These are phyloP conservation scores for Rubroshorea leprosula DNA, from an alignment of 345 rosid genomes.

Conservation along the genomic window DNA sequence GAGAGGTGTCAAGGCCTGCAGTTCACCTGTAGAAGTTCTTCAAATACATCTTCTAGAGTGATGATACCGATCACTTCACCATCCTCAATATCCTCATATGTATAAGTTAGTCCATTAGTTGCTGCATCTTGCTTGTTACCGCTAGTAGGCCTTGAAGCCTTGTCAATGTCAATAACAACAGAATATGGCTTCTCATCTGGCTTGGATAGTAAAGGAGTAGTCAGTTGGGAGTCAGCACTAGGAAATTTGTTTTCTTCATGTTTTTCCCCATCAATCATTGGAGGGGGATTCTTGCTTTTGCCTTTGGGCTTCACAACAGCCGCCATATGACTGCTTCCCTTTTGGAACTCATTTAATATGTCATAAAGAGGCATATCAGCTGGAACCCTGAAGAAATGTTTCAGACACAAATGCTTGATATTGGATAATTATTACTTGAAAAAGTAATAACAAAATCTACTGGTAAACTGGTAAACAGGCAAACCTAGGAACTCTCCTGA, in stretches of 20 bases:
- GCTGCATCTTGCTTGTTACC: slow-evolving; percentile 31
- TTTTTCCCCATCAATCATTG: slow-evolving; percentile 33
- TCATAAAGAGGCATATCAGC: slow-evolving; percentile 96
- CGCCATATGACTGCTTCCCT: slow-evolving; percentile 99
- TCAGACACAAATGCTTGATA: slow-evolving; percentile 8
- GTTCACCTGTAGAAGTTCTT: slow-evolving; percentile 81
- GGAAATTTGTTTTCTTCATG: slow-evolving; percentile 31
- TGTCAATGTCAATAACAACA: slow-evolving; percentile 63
- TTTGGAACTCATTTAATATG: slow-evolving; percentile 93
- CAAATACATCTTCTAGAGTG: slow-evolving; percentile 95
- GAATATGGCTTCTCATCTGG: slow-evolving; percentile 46
- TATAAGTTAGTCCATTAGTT: slow-evolving; percentile 36
- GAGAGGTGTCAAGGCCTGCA: slow-evolving; percentile 1
- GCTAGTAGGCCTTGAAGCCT: slow-evolving; percentile 24
- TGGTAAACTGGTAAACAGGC: slow-evolving; percentile 1
- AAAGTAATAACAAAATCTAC: neutral
- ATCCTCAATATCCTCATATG: slow-evolving; percentile 73
- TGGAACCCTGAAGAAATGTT: slow-evolving; percentile 64
- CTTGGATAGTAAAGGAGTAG: slow-evolving; percentile 57
- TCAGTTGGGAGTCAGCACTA: slow-evolving; percentile 36
- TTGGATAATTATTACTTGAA: neutral
- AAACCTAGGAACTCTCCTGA: slow-evolving; percentile 90
- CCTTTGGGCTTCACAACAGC: slow-evolving; percentile 84
- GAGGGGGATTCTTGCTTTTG: slow-evolving; percentile 40
- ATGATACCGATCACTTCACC: slow-evolving; percentile 94